These are phyloP conservation scores for Toxoplasma gondii DNA, from an alignment of 169 alveolate species.

Conservation along the genomic window DNA sequence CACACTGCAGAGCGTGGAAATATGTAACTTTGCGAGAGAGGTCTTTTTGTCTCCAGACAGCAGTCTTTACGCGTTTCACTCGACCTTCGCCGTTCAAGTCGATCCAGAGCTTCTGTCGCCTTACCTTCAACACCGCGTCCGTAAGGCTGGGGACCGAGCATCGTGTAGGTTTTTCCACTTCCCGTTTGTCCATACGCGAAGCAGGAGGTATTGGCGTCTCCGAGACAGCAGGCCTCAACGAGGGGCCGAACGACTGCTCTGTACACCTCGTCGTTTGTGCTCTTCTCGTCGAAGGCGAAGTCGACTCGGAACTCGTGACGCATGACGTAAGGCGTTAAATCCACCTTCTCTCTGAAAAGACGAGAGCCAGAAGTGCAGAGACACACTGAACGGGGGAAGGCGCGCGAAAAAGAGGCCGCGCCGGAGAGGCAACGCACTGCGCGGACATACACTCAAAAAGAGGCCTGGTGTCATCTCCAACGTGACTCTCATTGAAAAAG, in stretches of 20 bases:
- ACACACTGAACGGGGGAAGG: not conserved
- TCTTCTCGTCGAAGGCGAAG: constrained; percentile 78
- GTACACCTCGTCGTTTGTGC: constrained; percentile 76
- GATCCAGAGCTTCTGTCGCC: not conserved
- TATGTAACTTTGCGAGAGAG: not conserved
- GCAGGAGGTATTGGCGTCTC: constrained; percentile 78
- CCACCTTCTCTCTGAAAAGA: constrained; percentile 64
- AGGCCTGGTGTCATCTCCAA: too few species aligned
- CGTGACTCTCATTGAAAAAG: too few species aligned
- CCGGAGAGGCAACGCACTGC: not conserved
- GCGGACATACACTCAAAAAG: not conserved
- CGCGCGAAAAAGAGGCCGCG: not conserved
- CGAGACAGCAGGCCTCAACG: constrained; percentile 76
- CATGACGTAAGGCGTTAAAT: constrained; percentile 76
- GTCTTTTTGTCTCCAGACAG: not conserved
- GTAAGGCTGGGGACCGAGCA: constrained; percentile 80
- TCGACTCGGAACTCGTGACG: constrained; percentile 86
- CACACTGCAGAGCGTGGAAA: not conserved
- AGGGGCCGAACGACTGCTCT: constrained; percentile 78
- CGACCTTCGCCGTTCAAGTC: not conserved
- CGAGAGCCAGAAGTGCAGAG: not conserved
- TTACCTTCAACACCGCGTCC: constrained; percentile 13
- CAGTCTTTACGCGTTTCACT: too few species aligned
- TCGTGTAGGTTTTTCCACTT: constrained; percentile 87
- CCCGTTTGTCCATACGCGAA: constrained; percentile 90